A percentile compares a stretch with the other conserved stretches of the same genome.
Evolutionary conservation across 2,329 filamentous ascomycete species (phyloP).

Genomic region (Fusarium sp.): DNA sequence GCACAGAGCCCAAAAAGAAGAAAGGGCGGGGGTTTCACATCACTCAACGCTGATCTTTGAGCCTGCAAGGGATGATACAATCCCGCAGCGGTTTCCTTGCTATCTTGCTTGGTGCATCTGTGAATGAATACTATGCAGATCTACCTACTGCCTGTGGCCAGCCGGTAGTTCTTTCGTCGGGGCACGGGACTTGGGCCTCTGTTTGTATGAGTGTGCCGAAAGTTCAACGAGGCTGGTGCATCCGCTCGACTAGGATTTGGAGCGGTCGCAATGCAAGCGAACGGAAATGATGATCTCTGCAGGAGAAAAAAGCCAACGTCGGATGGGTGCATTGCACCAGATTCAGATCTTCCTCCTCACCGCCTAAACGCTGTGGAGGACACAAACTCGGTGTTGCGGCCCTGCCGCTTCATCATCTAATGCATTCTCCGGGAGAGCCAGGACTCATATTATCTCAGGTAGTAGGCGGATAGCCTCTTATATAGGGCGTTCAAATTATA

Average conservation of each 20-base stretch:
- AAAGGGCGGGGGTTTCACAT: slow-evolving; percentile 40
- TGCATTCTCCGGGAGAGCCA: slow-evolving; percentile 18
- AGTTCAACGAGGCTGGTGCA: slow-evolving; percentile 5
- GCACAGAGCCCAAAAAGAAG: slow-evolving; percentile 43
- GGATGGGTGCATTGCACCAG: slow-evolving; percentile 6
- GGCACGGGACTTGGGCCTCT: not conserved
- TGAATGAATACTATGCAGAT: slow-evolving; percentile 10
- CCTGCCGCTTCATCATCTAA: slow-evolving; percentile 7
- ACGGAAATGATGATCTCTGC: slow-evolving; percentile 17
- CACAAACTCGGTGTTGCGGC: not conserved
- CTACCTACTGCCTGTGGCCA: slow-evolving; percentile 6
- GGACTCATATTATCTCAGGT: slow-evolving; percentile 3
- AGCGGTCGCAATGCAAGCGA: slow-evolving; percentile 8
- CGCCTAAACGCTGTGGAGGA: slow-evolving; percentile 1
- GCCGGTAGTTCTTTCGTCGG: slow-evolving; percentile 20
- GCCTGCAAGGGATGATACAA: slow-evolving; percentile 41
- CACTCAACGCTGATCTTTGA: slow-evolving; percentile 39
- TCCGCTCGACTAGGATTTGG: slow-evolving; percentile 3
- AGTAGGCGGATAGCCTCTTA: slow-evolving; percentile 18
- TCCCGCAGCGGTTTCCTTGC: slow-evolving; percentile 25
- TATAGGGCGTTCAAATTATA: slow-evolving; percentile 18
- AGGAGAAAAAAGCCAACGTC: slow-evolving; percentile 8
- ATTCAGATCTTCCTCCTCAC: slow-evolving; percentile 10
- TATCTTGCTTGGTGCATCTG: slow-evolving; percentile 16
- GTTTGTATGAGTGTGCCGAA: slow-evolving; percentile 9